phyloP scores from a whole-genome alignment of 2,329 filamentous ascomycete genomes.

The Chalaropsis ovoidea region DNA sequence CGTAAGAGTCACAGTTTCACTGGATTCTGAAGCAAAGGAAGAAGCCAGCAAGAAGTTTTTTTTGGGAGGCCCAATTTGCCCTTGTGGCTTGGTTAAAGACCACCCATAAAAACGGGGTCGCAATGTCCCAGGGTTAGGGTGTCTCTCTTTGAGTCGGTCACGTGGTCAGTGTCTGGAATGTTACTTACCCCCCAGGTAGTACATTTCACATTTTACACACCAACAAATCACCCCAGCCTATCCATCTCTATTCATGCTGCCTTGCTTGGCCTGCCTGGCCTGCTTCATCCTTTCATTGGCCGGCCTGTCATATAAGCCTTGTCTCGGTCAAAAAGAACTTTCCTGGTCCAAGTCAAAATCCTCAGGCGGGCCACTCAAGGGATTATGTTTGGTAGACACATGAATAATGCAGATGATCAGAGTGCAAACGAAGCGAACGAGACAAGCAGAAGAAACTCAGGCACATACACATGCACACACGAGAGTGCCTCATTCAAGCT shows the following conservation, averaged over 20 bases:
- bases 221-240: too few species aligned
- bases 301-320: not conserved
- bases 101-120: too few species aligned
- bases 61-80: not conserved
- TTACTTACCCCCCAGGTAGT: too few species aligned
- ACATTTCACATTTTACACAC: too few species aligned
- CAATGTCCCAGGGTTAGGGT: too few species aligned
- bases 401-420: not conserved
- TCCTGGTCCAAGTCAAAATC: not conserved
- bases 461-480: not conserved
- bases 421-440: not conserved
- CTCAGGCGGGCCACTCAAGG: not conserved
- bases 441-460: not conserved
- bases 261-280: too few species aligned
- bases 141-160: too few species aligned
- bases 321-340: not conserved
- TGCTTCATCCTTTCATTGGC: not conserved
- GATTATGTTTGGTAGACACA: not conserved
- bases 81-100: not conserved
- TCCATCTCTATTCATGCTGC: too few species aligned
- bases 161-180: too few species aligned
- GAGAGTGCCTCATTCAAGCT: not conserved
- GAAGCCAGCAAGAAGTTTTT: not conserved
- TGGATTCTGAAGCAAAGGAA: not conserved
- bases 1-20: conserved; percentile 4